A percentile compares a stretch with the other conserved stretches of the same genome.
These are phyloP conservation scores for Plantago elongata DNA, from an alignment of 257 asterid genomes.

Conservation along the genomic window DNA sequence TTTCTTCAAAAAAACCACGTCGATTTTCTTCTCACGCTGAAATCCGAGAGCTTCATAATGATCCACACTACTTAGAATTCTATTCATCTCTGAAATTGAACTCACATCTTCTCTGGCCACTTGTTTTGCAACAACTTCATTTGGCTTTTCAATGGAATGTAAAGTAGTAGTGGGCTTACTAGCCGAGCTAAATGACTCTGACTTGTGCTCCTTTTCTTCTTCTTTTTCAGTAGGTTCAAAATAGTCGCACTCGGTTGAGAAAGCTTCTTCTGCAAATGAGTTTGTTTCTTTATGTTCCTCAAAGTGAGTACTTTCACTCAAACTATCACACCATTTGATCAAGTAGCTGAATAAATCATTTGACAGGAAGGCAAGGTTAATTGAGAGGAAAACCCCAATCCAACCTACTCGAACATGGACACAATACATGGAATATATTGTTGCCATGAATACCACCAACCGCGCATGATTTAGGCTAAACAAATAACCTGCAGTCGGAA, in stretches of 20 bases:
- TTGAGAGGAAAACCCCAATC: slow-evolving; percentile 74
- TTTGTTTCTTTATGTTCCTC: slow-evolving; percentile 65
- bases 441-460: slow-evolving; percentile 81
- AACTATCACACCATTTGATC: slow-evolving; percentile 84
- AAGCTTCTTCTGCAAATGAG: slow-evolving; percentile 60
- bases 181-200: slow-evolving; percentile 58
- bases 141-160: slow-evolving; percentile 51
- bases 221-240: slow-evolving; percentile 52
- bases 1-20: slow-evolving; percentile 62
- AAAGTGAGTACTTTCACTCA: slow-evolving; percentile 59
- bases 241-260: slow-evolving; percentile 54
- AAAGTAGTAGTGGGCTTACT: slow-evolving; percentile 47
- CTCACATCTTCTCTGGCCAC: slow-evolving; percentile 59
- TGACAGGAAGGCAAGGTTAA: slow-evolving; percentile 87
- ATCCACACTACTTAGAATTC: slow-evolving; percentile 65
- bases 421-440: slow-evolving; percentile 70
- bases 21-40: slow-evolving; percentile 68
- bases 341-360: slow-evolving; percentile 70
- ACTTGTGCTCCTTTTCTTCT: slow-evolving; percentile 47
- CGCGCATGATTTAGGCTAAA: slow-evolving; percentile 95
- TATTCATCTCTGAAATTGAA: slow-evolving; percentile 79
- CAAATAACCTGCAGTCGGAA: slow-evolving; percentile 66
- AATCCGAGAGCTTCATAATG: slow-evolving; percentile 92
- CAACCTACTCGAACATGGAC: slow-evolving; percentile 87
- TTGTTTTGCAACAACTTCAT: slow-evolving; percentile 45